phyloP scores from a whole-genome alignment of 23 red algal genomes.

The Gracilaria domingensis region DNA sequence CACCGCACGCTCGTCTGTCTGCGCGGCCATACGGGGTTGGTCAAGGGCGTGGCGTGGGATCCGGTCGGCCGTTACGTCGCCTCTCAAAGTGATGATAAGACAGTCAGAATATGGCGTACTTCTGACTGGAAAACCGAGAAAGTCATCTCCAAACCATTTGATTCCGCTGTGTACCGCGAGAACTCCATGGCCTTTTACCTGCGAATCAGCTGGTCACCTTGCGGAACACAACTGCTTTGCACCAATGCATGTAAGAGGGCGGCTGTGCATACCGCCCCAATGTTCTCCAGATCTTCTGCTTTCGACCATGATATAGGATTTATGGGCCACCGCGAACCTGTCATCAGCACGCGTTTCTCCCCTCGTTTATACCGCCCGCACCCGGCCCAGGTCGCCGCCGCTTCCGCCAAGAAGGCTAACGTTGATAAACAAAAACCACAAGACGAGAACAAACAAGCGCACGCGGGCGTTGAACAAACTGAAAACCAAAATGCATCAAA shows the following conservation, averaged over 20 bases:
- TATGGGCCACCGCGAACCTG: slow-evolving; percentile 87
- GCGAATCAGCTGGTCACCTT: slow-evolving; percentile 87
- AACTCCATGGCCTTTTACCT: slow-evolving; percentile 86
- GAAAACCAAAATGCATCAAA: slow-evolving; percentile 3
- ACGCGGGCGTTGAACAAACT: background rate
- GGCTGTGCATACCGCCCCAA: slow-evolving; percentile 76
- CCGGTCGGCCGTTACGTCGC: slow-evolving; percentile 92
- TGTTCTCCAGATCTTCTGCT: slow-evolving; percentile 71
- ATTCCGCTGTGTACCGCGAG: slow-evolving; percentile 77
- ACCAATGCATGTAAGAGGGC: slow-evolving; percentile 81
- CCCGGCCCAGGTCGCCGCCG: slow-evolving; percentile 27
- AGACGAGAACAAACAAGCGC: slow-evolving; percentile 7
- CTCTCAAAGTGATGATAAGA: slow-evolving; percentile 88
- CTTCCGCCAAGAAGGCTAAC: slow-evolving; percentile 17
- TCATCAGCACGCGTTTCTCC: slow-evolving; percentile 82
- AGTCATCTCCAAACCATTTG: slow-evolving; percentile 79
- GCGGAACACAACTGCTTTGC: slow-evolving; percentile 76
- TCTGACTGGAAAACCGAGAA: slow-evolving; percentile 97
- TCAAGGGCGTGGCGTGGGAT: slow-evolving; percentile 98
- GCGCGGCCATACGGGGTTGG: slow-evolving; percentile 83
- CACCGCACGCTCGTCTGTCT: slow-evolving; percentile 45
- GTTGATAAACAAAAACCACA: slow-evolving; percentile 19
- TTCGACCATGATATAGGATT: slow-evolving; percentile 82
- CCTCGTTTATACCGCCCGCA: slow-evolving; percentile 76
- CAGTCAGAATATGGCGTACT: slow-evolving; percentile 92